Evolutionary conservation across 164 flowering plant species (phyloP), one percentile per base, ranked within the genome.

Genomic region (Berberis thunbergii): DNA sequence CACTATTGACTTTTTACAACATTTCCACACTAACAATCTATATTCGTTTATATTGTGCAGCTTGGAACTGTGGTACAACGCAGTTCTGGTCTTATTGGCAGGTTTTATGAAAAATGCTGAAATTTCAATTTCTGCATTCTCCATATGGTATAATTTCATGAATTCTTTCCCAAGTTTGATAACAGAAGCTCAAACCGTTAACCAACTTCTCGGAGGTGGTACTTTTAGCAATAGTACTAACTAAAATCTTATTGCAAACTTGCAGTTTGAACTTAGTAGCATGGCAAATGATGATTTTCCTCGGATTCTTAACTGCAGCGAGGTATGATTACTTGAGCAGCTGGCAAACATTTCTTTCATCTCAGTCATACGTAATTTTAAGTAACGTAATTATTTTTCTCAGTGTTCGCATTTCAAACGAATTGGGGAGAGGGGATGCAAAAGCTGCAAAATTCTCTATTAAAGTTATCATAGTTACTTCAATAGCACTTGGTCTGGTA

Each of bases 11-110:
- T 26, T 6, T 13, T 9, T 41, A 50, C 26, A 52, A 6, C 13
- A 55, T 6, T 55, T 41, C 56, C 54, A 55, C 49, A 55, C 40
- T 43, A 39, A 3, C 11, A 53, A 55, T 45, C 2, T 12, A 8
- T 12, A 11, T 39, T 39, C 40, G 46, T 39, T 65, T 9, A 13
- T 45, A 41, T 45, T 61, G 5, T 48, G 53, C 49, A 78, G 82
- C 65, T 64, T 78, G 41, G 80, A 81, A 59, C 9, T 77, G 8
- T 78, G 84, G 82, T 78, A 81, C 69, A 73, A 66, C 48, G 74
- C 78, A 13, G 49, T 55, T 55, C 40, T 55, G 59, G 41, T 56
- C 39, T 57, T 57, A 57, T 57, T 57, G 11, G 45, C 60, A 2
- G 60, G 60, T 39, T 41, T 41, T 42, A 57, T 57, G 60, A 57